Evolutionary conservation across 352 stramenopile species (phyloP), one percentile per base, ranked within the genome.

Genomic region (Elongisporangium undulatum): DNA sequence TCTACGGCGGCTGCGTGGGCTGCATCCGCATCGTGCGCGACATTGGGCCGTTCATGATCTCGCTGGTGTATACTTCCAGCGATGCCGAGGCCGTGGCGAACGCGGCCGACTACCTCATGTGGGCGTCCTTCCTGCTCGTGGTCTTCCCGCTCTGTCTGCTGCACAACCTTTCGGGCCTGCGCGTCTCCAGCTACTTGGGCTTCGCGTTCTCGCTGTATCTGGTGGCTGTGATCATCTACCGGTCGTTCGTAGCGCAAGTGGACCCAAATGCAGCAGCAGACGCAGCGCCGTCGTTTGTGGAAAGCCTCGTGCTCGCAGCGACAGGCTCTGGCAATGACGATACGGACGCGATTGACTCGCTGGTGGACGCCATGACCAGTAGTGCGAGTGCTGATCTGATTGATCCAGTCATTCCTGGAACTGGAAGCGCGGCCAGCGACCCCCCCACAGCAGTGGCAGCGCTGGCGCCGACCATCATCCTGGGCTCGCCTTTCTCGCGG

Each of bases 101-200:
- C 45, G 70, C 75, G 38, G 71, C 66, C 4, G 59, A 77, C 54
- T 85, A 84, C 55, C 55, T 89, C 26, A 69, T 89, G 60, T 85
- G 72, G 67, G 61, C 56, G 0, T 65, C 73, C 16, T 92, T 89
- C 51, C 20, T 67, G 19, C 24, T 79, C 12, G 70, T 88, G 24
- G 74, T 90, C 3, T 82, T 90, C 41, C 82, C 80, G 45, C 68
- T 92, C 8, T 89, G 80, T 52, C 63, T 90, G 19, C 74, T 92
- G 64, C 86, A 87, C 61, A 83, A 86, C 55, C 58, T 90, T 54
- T 82, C 82, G 22, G 82, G 70, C 8, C 56, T 92, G 50, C 80
- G 81, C 45, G 66, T 88, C 12, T 89, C 80, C 29, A 90, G 74
- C 65, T 92, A 89, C 59, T 29, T 90, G 39, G 78, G 80, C 23